A percentile compares a stretch with the other conserved stretches of the same genome.
Evolutionary conservation across 305 asterid species (phyloP).

Genomic region (Fraxinus latifolia): DNA sequence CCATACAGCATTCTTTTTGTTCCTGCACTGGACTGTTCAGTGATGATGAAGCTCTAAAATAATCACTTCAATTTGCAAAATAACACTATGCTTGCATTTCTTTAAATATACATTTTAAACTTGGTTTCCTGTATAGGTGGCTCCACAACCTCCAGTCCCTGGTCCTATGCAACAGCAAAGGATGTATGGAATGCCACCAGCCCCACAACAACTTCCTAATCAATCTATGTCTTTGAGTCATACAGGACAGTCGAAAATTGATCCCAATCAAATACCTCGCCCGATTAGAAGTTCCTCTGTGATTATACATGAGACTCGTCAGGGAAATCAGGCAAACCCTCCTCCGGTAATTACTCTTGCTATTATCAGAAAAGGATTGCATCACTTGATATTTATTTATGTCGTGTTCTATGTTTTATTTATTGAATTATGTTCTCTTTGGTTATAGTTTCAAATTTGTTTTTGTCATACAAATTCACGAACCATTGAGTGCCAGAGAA

Average conservation of each 20-base stretch:
- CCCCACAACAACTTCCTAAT: conserved; percentile 50
- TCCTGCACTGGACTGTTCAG: neutral
- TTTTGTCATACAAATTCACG: conserved; percentile 21
- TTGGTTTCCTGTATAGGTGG: conserved; percentile 48
- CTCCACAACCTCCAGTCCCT: conserved; percentile 57
- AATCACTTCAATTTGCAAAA: conserved; percentile 1
- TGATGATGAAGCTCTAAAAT: neutral
- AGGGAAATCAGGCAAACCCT: conserved; percentile 90
- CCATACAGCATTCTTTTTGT: neutral
- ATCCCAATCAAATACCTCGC: conserved; percentile 93
- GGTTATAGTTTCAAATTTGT: conserved; percentile 18
- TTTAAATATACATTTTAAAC: neutral
- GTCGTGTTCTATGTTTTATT: neutral
- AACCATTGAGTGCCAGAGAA: conserved; percentile 11
- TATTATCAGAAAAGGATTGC: neutral
- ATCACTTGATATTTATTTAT: neutral
- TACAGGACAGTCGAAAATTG: conserved; percentile 77
- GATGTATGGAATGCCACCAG: conserved; percentile 67
- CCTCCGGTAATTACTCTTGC: conserved; percentile 69
- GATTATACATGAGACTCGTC: conserved; percentile 89
- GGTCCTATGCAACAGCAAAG: conserved; percentile 65
- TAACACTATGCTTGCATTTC: neutral
- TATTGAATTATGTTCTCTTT: conserved; percentile 4
- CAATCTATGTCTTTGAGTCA: conserved; percentile 77
- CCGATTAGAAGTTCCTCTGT: conserved; percentile 63